A percentile compares a stretch with the other conserved stretches of the same genome.
Evolutionary conservation across 352 stramenopile genomes (phyloP).

Genomic region (Globisporangium apiculatum): DNA sequence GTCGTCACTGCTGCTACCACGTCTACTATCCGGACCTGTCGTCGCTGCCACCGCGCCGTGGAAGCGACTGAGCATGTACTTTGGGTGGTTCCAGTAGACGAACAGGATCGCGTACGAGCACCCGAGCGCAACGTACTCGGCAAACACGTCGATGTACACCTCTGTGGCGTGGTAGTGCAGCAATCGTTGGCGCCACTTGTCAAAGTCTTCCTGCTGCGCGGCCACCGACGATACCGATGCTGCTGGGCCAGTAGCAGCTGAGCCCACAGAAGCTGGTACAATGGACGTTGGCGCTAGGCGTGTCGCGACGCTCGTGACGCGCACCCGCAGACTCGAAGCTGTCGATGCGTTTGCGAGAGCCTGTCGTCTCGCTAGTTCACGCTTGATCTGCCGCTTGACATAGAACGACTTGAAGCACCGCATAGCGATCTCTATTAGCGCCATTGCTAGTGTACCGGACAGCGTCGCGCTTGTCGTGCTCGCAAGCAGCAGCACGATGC

Average conservation of each 20-base stretch:
- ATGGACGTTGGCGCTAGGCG: no score
- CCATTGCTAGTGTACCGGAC: conserved; percentile 13
- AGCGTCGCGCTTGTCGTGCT: conserved; percentile 16
- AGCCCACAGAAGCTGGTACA: no score
- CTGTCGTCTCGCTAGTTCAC: background rate
- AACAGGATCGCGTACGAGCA: conserved; percentile 28
- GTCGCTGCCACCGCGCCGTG: conserved; percentile 1
- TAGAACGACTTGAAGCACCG: conserved; percentile 4
- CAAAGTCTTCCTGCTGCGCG: background rate
- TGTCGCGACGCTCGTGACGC: no score
- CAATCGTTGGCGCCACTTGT: conserved; percentile 15
- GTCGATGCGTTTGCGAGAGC: no score
- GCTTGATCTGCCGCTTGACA: conserved; percentile 1
- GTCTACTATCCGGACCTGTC: background rate
- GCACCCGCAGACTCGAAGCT: no score
- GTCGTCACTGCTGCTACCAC: background rate
- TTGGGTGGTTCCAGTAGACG: conserved; percentile 24
- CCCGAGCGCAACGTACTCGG: conserved; percentile 36
- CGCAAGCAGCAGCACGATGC: conserved; percentile 22
- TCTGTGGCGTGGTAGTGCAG: conserved; percentile 18
- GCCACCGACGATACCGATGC: no score
- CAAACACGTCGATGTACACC: conserved; percentile 34
- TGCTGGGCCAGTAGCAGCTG: no score
- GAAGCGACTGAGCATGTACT: no score
- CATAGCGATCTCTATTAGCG: conserved; percentile 18